These are phyloP conservation scores for Avena insularis DNA, from an alignment of 176 grass and related monocot genomes.

Conservation along the genomic window DNA sequence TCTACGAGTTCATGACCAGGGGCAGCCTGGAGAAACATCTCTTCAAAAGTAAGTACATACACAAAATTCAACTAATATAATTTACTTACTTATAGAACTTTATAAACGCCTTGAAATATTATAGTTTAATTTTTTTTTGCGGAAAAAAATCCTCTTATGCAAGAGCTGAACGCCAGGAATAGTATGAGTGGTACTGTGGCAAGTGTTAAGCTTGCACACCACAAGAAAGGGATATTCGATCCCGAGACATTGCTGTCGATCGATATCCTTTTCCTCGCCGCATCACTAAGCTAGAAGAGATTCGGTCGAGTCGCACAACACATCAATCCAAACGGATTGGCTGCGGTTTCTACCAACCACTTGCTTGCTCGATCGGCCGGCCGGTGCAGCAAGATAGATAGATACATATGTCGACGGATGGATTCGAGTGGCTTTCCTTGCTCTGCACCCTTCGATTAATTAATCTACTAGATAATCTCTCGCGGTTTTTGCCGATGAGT, in stretches of 20 bases:
- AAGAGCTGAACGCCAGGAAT: background rate
- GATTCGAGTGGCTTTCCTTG: conserved; percentile 36
- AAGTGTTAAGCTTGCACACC: conserved; percentile 20
- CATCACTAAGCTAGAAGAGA: conserved; percentile 47
- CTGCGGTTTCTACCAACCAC: conserved; percentile 35
- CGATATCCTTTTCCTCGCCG: conserved; percentile 31
- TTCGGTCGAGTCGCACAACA: conserved; percentile 28
- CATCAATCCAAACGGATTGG: background rate
- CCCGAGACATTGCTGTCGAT: conserved; percentile 16
- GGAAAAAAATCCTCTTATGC: background rate
- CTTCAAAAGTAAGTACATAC: conserved; percentile 70
- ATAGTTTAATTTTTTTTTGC: too few species aligned
- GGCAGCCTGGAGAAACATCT: conserved; percentile 86
- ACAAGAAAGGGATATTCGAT: conserved; percentile 54
- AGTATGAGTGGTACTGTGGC: background rate
- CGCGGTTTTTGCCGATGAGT: conserved; percentile 13
- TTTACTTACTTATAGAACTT: background rate
- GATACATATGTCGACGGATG: background rate
- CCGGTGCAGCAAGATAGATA: background rate
- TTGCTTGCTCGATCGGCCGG: background rate
- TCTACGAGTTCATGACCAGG: conserved; percentile 76
- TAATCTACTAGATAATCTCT: background rate
- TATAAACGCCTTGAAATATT: background rate
- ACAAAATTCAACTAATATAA: background rate
- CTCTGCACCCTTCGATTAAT: conserved; percentile 29